These are phyloP conservation scores for Rhododendron henanense DNA, from an alignment of 148 eudicot species.

Conservation along the genomic window DNA sequence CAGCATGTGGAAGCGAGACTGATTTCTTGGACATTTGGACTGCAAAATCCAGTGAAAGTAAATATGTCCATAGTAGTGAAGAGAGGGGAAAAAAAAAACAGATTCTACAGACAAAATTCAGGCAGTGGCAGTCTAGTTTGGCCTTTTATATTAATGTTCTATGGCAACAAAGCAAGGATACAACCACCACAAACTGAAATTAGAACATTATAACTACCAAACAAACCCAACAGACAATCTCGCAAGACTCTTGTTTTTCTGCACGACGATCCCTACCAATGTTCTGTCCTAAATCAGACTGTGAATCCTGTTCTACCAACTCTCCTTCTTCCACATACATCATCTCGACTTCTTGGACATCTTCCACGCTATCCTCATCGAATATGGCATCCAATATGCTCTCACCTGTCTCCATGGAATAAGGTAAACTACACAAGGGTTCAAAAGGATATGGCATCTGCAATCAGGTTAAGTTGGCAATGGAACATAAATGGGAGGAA, in stretches of 20 bases:
- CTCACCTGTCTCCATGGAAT: conserved; percentile 53
- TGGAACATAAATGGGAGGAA: neutral
- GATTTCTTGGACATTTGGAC: no score
- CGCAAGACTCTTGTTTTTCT: conserved; percentile 31
- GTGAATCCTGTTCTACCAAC: conserved; percentile 35
- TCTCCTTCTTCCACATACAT: conserved; percentile 82
- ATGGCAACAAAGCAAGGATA: no score
- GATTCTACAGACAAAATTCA: no score
- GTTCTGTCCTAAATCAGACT: conserved; percentile 21
- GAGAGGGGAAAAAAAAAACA: no score
- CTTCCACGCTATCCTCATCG: conserved; percentile 50
- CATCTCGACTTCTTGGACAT: conserved; percentile 60
- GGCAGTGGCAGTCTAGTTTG: no score
- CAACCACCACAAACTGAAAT: no score
- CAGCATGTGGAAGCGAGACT: no score
- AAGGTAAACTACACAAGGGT: conserved; percentile 17
- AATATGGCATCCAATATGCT: conserved; percentile 50
- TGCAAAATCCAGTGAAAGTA: no score
- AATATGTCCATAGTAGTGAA: no score
- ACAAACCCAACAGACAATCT: no score
- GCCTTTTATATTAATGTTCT: no score
- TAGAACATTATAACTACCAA: no score
- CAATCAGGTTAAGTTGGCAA: neutral
- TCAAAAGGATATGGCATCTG: conserved; percentile 1
- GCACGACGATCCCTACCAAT: conserved; percentile 19